phyloP scores from a whole-genome alignment of 208 protist genomes.

The Acanthamoeba royreba region DNA sequence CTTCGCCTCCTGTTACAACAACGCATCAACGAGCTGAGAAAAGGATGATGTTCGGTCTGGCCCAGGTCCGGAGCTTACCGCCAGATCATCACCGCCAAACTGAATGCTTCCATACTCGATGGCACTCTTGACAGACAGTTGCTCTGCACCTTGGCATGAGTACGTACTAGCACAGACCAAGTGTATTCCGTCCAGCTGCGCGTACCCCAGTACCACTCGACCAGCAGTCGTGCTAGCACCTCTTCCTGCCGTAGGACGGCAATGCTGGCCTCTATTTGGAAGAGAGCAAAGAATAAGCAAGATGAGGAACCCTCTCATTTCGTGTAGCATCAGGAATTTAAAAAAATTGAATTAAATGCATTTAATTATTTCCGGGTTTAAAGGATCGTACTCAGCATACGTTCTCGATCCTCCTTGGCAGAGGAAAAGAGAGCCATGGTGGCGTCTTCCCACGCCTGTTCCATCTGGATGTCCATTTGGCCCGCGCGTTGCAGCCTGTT shows the following conservation, averaged over 20 bases:
- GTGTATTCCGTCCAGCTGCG: no score
- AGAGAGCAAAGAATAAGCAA: background rate
- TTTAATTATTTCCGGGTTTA: background rate
- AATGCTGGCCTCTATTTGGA: background rate
- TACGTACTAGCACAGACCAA: no score
- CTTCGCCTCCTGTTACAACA: background rate
- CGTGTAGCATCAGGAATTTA: no score
- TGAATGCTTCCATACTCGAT: background rate
- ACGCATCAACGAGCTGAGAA: background rate
- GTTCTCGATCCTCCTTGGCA: no score
- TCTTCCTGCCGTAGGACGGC: background rate
- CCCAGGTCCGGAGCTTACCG: no score
- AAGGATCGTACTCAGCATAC: background rate
- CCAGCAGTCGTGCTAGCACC: background rate
- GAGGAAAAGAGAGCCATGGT: background rate
- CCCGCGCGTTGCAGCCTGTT: no score
- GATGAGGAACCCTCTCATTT: no score
- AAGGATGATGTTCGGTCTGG: no score
- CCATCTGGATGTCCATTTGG: background rate
- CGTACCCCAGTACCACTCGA: slow-evolving; percentile 11
- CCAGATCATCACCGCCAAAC: no score
- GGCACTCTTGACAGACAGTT: background rate
- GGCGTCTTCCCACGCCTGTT: background rate
- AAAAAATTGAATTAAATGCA: no score
- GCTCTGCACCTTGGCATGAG: background rate